Evolutionary conservation across 345 rosid genomes (phyloP), one percentile per base, ranked within the genome.

Genomic region (Garcia nutans): DNA sequence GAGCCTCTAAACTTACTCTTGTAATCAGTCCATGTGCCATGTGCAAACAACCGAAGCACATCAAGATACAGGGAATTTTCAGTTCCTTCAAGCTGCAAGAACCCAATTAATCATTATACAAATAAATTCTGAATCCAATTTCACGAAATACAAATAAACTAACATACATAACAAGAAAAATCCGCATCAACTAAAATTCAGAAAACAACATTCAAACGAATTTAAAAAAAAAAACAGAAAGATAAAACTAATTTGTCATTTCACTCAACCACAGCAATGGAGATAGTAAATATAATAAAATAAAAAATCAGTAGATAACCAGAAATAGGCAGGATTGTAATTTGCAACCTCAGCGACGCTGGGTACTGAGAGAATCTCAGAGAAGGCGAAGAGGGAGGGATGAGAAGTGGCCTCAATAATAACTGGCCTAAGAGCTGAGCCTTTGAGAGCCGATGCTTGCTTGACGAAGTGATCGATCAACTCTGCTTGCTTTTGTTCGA

Each of bases 1-100:
- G 12, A 19, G 31, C 10, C 2, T 17, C 5, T 49, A 58, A 9
- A 42, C 79, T 84, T 86, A 96, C 99, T 80, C 84, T 90, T 96
- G 89, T 89, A 96, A 72, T 96, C 97, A 73, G 84, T 86, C 98
- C 98, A 93, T 16, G 97, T 96, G 73, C 99, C 98, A 73, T 93
- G 93, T 3, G 97, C 93, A 83, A 92, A 96, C 89, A 93, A 81
- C 16, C 89, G 86, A 64, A 96, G 93, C 50, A 91, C 41, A 72
- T 90, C 88, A 24, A 91, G 85, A 75, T 85, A 82, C 7, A 70
- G 49, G 23, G 94, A 87, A 83, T 82, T 80, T 70, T 89, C 90
- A 55, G 86, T 84, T 80, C 97, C 97, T 88, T 87, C 86, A 68
- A 96, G 98, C 99, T 96, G 94, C 90, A 84, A 45, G 44, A 68